Base-by-base conservation (phyloP, 148 eudicot species). In the Persicaria maculosa region DNA sequence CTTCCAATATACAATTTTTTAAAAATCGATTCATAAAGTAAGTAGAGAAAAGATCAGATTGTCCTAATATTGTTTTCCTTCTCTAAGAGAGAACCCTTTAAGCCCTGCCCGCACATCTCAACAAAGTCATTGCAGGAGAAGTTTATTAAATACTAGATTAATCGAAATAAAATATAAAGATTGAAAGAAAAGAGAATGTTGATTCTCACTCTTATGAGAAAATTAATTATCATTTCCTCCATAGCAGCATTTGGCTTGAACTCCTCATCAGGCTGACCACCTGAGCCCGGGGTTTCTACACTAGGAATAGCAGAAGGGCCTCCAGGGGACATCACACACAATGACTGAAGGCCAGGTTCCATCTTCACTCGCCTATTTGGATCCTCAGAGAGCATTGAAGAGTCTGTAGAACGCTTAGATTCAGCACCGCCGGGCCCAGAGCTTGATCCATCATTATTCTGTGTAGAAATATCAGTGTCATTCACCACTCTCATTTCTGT, bases 221-320 rank as follows among this genome's bases (percentile, higher is more conserved):
- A 96, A 85, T 96, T 96, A 64, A 96, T 92, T 67, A 96, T 96
- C 99, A 96, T 96, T 86, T 96, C 99, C 82, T 92, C 99, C 99
- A 96, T 96, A n/a, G 99, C 99, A 52, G 99, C 97, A 84, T 96
- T 96, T 65, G 99, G 97, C 81, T 96, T 96, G 77, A 96, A 96
- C 74, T 96, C 97, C 80, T 96, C 99, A 85, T 92, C 97, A 75
- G 97, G 91, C 77, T 90, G 99, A 72, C 93, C 89, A 75, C 85
- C 76, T 77, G 97, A 85, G 74, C 97, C 99, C 17, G 97, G 97
- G 53, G 97, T 96, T 83, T 91, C 99, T 50, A 92, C 83, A 72
- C 85, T 96, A 31, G 97, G 87, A 50, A 96, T 88, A 31, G 97
- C 89, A 25, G 93, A 84, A 80, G 93, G 77, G 46, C 97, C 97